Evolutionary conservation across 108 stramenopile species (phyloP), one percentile per base, ranked within the genome.

Genomic region (Fragilaria radians): DNA sequence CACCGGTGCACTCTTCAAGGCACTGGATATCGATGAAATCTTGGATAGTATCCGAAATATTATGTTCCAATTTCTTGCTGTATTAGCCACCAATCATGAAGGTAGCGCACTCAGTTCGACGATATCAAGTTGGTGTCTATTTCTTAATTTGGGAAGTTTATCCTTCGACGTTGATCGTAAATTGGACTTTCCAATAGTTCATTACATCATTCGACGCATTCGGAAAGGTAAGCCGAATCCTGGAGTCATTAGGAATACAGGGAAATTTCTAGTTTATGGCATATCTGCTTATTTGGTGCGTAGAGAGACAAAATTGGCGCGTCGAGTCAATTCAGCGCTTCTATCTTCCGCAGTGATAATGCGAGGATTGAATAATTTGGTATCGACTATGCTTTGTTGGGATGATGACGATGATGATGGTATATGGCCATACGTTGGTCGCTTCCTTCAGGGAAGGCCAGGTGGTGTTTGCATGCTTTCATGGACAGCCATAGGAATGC

Each of bases 21-120:
- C 24, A 23, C 21, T 59, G 46, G 47, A 59, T 22, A 17, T 59
- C 5, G 58, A 59, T 48, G 58, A 59, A 11, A 49, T 59, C n/a
- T 21, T n/a, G 18, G 58, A 59, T 27, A 48, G 48, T 27, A 14
- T 50, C 24, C 36, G 24, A 49, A 11, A 14, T 7, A 49, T 59
- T 27, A 4, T 19, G 19, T 59, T 59, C 22, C 58, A 59, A 47
- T 21, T 59, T 23, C 9, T 59, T 18, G 58, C 58, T 5, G 58
- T 59, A 11, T 25, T 59, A 5, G 58, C 58, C 11, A 59, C 45
- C 46, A 27, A 27, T 18, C 58, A 59, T 21, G 26, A 50, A 9
- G 47, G 48, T 7, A 59, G 47, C 7, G 11, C 11, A 11, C 7
- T 59, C 26, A 46, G 58, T 7, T 25, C 19, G 18, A 5, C 48